Base-by-base conservation (phyloP, 805 yeast species). In the Debaryomyces hansenii region DNA sequence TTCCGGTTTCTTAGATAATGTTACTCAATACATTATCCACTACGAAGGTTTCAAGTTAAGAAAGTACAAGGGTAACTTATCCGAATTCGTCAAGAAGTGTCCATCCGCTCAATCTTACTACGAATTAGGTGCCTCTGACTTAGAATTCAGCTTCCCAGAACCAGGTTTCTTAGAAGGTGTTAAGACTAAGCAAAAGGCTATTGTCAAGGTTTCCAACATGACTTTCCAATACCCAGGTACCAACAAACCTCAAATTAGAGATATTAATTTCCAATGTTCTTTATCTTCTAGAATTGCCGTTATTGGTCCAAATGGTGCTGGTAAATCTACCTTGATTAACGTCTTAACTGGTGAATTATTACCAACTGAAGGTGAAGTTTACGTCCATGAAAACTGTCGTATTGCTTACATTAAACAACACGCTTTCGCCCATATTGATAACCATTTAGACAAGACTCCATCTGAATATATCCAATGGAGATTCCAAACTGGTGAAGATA, bases 141-240 rank as follows among this genome's bases (percentile, higher is more conserved):
- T 91, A 66, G 96, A 91, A 78, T 94, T 94, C 86, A 74, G 68
- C 62, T 94, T 94, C 97, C 99, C 99, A 74, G 97, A 88, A 79
- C 99, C 99, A 77, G 99, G 99, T 88, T 92, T 86, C 96, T 85
- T 94, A 70, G 98, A 94, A 84, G 99, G 99, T 89, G 99, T 94
- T 68, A 94, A 94, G 90, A 94, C 99, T 71, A 94, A 94, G 83
- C 98, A 92, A 81, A 92, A 92, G 83, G 99, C 99, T 71, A 94
- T 94, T 77, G 98, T 94, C 69, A 94, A 94, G 84, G 98, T 94
- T 59, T 79, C 89, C 55, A 83, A 88, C 83, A 91, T 94, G 96
- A 71, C 95, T 64, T 94, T 94, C 97, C 98, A 92, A 85, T 94
- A 94, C 82, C 96, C 96, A 75, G 99, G 99, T 83, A 92, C 99